Conservation (phyloP, 176 grass and related monocot genomes). For the Saccharum officinarum region DNA sequence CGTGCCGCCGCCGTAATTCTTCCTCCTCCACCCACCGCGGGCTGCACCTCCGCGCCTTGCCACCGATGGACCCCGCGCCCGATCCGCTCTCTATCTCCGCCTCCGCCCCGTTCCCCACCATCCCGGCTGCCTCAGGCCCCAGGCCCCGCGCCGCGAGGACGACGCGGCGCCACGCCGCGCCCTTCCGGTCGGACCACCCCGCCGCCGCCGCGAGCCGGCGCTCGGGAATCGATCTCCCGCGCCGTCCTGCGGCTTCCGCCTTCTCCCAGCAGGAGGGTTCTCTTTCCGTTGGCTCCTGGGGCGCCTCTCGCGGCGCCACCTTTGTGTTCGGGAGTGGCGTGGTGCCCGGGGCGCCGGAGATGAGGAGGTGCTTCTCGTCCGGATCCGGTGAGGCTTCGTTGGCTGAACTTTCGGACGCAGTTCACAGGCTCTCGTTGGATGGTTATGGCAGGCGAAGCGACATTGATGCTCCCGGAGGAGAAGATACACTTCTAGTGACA, state of each 20-base stretch:
- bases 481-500: not conserved
- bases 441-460: constrained; percentile 10
- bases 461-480: not conserved
- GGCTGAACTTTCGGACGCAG: not conserved
- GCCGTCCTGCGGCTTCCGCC: constrained; percentile 18
- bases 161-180: constrained; percentile 36
- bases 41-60: not conserved
- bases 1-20: constrained; percentile 24
- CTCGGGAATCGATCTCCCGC: constrained; percentile 13
- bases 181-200: constrained; percentile 44
- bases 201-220: constrained; percentile 14
- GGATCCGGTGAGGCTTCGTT: constrained; percentile 19
- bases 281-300: constrained; percentile 21
- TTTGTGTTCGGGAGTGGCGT: constrained; percentile 44
- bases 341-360: not conserved
- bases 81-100: constrained; percentile 35
- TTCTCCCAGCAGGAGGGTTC: constrained; percentile 15
- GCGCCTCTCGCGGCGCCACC: not conserved
- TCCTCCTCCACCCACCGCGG: not conserved
- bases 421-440: not conserved
- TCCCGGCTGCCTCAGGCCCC: constrained; percentile 28
- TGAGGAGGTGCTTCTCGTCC: constrained; percentile 37
- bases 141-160: constrained; percentile 32
- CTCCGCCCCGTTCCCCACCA: constrained; percentile 53
- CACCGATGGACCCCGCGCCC: constrained; percentile 38